A percentile compares a stretch with the other conserved stretches of the same genome.
phyloP scores from a whole-genome alignment of 495 filamentous ascomycete genomes.

The Neurospora sp. region DNA sequence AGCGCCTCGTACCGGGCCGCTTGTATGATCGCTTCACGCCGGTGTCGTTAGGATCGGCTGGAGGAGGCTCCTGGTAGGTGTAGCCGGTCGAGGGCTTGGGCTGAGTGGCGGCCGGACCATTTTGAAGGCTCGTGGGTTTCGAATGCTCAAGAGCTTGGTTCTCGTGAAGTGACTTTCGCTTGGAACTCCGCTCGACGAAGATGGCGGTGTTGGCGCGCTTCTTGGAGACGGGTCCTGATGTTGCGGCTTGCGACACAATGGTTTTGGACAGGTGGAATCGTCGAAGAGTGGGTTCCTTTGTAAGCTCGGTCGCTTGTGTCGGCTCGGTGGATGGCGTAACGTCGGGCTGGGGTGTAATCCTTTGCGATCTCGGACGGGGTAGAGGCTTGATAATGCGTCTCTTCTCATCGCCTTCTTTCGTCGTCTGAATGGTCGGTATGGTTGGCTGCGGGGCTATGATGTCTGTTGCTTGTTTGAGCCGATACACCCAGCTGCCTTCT shows the following conservation, averaged over 20 bases:
- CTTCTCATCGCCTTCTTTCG: constrained; percentile 17
- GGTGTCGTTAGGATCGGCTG: neutral
- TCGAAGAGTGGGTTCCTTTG: constrained; percentile 11
- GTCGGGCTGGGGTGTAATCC: neutral
- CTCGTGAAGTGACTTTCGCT: constrained; percentile 3
- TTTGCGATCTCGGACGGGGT: neutral
- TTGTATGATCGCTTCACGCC: constrained; percentile 5
- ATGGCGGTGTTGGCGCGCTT: constrained; percentile 30
- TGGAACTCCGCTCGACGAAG: constrained; percentile 39
- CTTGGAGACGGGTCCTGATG: constrained; percentile 20
- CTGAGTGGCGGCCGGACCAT: neutral
- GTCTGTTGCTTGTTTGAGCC: constrained; percentile 18
- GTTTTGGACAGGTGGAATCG: constrained; percentile 40
- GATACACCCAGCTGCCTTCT: constrained; percentile 31
- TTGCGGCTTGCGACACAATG: constrained; percentile 11
- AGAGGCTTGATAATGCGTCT: constrained; percentile 7
- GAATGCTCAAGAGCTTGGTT: neutral
- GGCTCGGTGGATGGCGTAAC: neutral
- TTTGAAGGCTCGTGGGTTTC: neutral
- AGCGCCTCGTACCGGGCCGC: constrained; percentile 12
- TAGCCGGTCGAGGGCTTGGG: neutral
- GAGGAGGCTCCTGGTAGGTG: neutral
- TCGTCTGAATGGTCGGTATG: constrained; percentile 16
- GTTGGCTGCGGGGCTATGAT: constrained; percentile 1
- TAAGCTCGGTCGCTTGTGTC: constrained; percentile 2